Evolutionary conservation across 768 basidiomycete species (phyloP).

Genomic region (Suillus sp.): DNA sequence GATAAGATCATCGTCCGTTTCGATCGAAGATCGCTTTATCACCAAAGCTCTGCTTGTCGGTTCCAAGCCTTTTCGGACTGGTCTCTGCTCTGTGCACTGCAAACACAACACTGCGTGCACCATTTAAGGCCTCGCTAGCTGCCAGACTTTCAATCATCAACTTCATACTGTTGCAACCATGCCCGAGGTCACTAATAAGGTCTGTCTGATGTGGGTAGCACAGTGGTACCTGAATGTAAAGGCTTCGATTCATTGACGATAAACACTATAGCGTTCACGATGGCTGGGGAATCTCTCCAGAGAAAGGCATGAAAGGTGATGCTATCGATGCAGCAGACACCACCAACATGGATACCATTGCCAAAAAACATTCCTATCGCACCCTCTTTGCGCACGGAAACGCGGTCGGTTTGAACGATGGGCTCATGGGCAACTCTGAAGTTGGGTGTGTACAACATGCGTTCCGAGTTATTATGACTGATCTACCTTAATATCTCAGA

Average conservation of each 20-base stretch:
- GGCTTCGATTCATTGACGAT: not conserved
- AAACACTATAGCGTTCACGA: conserved; percentile 75
- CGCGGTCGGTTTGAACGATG: conserved; percentile 91
- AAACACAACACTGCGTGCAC: not conserved
- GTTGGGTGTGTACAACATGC: conserved; percentile 68
- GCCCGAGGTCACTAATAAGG: conserved; percentile 77
- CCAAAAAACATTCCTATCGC: conserved; percentile 71
- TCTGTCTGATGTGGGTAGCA: conserved; percentile 79
- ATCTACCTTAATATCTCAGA: conserved; percentile 40
- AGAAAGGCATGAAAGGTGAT: conserved; percentile 77
- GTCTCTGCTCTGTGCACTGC: not conserved
- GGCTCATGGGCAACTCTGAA: conserved; percentile 97
- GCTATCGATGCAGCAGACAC: conserved; percentile 86
- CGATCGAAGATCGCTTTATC: conserved; percentile 6
- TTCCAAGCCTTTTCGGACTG: conserved; percentile 1
- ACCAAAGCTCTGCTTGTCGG: not conserved
- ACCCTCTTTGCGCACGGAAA: conserved; percentile 82
- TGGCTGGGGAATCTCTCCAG: conserved; percentile 85
- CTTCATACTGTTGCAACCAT: conserved; percentile 24
- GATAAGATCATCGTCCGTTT: conserved; percentile 3
- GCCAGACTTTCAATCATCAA: not conserved
- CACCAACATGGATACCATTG: conserved; percentile 87
- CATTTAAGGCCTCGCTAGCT: not conserved
- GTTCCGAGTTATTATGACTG: not conserved
- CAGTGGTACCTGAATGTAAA: not conserved